These are phyloP conservation scores for peach (Prunus persica) DNA, from an alignment of 306 rosid genomes.

Conservation along the genomic window DNA sequence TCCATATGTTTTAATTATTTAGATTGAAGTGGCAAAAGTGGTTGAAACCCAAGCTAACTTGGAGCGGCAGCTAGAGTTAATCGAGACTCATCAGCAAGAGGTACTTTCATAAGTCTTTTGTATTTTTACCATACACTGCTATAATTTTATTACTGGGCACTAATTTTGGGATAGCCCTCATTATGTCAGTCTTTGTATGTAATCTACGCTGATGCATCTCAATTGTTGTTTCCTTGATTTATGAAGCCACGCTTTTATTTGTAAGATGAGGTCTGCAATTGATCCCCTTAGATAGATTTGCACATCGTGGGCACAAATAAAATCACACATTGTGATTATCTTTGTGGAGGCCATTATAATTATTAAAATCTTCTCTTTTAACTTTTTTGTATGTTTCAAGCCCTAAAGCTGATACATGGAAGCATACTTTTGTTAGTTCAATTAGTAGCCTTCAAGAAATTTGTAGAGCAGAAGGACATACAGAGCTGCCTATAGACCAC, in stretches of 20 bases:
- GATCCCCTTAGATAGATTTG: not conserved
- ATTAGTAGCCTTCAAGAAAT: not conserved
- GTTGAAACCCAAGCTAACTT: constrained; percentile 81
- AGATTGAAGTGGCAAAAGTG: constrained; percentile 95
- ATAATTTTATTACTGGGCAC: not conserved
- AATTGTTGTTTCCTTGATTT: constrained; percentile 1
- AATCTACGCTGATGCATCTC: not conserved
- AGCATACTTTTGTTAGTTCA: not conserved
- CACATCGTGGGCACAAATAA: no score
- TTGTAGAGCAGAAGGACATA: not conserved
- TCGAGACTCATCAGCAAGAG: constrained; percentile 96
- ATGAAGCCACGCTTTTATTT: not conserved
- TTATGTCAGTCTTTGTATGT: not conserved
- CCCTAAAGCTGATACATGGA: not conserved
- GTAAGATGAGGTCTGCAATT: not conserved
- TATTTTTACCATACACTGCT: not conserved
- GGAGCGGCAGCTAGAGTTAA: constrained; percentile 90
- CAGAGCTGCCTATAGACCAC: not conserved
- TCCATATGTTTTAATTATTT: constrained; percentile 21
- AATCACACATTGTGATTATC: not conserved
- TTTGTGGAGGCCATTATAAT: not conserved
- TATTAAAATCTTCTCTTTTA: not conserved
- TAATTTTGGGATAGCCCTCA: not conserved
- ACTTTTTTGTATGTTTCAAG: not conserved
- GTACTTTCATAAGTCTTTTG: constrained; percentile 35